Evolutionary conservation across 116 monocot genomes (phyloP).

Genomic region (Trichopus zeylanicus): DNA sequence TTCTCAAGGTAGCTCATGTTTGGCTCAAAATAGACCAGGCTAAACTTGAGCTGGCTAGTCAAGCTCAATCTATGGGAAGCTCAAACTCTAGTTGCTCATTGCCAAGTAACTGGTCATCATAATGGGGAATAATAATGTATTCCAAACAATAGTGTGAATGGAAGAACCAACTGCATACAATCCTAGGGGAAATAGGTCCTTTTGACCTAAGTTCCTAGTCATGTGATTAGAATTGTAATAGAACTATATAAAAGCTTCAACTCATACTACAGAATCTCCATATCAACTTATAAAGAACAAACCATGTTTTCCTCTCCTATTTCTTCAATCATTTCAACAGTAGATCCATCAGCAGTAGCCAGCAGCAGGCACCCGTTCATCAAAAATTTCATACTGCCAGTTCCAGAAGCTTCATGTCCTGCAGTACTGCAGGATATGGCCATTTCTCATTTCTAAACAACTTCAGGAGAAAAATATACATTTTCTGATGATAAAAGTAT

Average conservation of each 20-base stretch:
- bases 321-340: conserved; percentile 31
- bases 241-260: background rate
- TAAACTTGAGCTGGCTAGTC: too few relatives aligned
- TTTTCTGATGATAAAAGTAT: background rate
- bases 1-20: too few relatives aligned
- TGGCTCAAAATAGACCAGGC: too few relatives aligned
- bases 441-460: background rate
- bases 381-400: conserved; percentile 33
- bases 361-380: conserved; percentile 33
- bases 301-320: conserved; percentile 37
- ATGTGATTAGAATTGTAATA: background rate
- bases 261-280: too few relatives aligned
- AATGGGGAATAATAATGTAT: too few relatives aligned
- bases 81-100: too few relatives aligned
- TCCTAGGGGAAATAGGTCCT: too few relatives aligned
- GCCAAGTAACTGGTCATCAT: too few relatives aligned
- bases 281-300: conserved; percentile 1
- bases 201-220: too few relatives aligned
- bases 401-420: conserved; percentile 37
- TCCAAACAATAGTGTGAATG: too few relatives aligned
- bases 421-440: conserved; percentile 22
- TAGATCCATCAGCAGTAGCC: conserved; percentile 31
- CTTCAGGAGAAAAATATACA: background rate
- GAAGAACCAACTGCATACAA: too few relatives aligned
- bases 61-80: too few relatives aligned